phyloP scores from a whole-genome alignment of 2,329 filamentous ascomycete species.

The Dothiorella sarmentorum region DNA sequence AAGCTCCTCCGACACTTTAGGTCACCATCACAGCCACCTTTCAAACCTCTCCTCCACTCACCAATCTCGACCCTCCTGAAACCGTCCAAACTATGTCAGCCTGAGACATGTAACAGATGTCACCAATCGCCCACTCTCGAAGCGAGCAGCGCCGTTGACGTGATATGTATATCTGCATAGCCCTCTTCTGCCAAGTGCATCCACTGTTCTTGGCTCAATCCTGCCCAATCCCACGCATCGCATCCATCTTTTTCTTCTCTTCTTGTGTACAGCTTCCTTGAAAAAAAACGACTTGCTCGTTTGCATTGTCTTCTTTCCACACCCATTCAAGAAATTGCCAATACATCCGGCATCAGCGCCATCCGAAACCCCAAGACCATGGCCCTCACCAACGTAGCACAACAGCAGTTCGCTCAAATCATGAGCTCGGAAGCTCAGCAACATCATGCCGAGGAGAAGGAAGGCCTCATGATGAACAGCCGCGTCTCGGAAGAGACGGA shows the following conservation, averaged over 20 bases:
- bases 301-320: background rate
- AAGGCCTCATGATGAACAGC: background rate
- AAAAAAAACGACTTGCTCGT: no score
- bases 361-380: background rate
- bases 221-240: background rate
- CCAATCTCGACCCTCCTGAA: background rate
- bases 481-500: conserved; percentile 12
- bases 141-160: background rate
- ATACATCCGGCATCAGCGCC: conserved; percentile 1
- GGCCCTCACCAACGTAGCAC: background rate
- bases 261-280: no score
- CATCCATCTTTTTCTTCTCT: background rate
- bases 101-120: background rate
- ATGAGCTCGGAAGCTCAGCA: conserved; percentile 6
- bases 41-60: background rate
- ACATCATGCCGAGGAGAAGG: background rate
- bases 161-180: conserved; percentile 10
- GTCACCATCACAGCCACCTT: background rate
- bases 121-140: background rate
- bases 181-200: background rate
- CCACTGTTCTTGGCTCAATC: background rate
- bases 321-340: conserved; percentile 2
- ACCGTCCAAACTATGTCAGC: background rate
- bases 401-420: background rate
- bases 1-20: background rate